These are phyloP conservation scores for Lactarius hatsudake DNA, from an alignment of 768 basidiomycete genomes.

Conservation along the genomic window DNA sequence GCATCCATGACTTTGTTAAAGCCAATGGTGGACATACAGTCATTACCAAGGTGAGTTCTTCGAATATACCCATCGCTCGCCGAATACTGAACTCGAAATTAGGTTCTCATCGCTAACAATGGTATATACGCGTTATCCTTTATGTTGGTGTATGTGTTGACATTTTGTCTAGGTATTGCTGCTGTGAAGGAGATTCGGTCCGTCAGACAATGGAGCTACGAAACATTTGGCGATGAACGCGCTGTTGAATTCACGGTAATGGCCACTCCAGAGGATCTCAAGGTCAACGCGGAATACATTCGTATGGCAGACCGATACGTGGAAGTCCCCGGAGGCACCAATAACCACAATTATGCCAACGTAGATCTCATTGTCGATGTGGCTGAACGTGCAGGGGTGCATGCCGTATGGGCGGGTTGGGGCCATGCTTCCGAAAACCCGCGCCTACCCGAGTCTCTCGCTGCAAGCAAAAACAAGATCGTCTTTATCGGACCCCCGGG, in stretches of 20 bases:
- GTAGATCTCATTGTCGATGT: slow-evolving; percentile 99
- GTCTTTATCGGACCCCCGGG: slow-evolving; percentile 99
- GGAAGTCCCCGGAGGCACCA: slow-evolving; percentile 96
- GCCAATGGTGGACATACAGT: slow-evolving; percentile 93
- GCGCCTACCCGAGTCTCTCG: slow-evolving; percentile 88
- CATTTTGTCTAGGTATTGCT: slow-evolving; percentile 72
- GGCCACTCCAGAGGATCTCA: slow-evolving; percentile 98
- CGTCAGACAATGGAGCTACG: slow-evolving; percentile 99
- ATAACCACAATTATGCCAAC: slow-evolving; percentile 99
- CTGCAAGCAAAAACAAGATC: slow-evolving; percentile 90
- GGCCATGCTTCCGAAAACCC: slow-evolving; percentile 99
- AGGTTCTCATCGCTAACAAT: slow-evolving; percentile 99
- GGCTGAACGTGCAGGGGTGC: slow-evolving; percentile 94
- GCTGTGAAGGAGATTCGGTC: slow-evolving; percentile 99
- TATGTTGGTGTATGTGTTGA: slow-evolving; percentile 1
- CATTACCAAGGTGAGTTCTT: slow-evolving; percentile 82
- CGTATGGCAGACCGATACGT: slow-evolving; percentile 99
- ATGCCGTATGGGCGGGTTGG: slow-evolving; percentile 99
- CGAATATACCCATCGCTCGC: background rate
- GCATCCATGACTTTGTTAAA: slow-evolving; percentile 88
- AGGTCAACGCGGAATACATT: slow-evolving; percentile 99
- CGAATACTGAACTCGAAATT: slow-evolving; percentile 13
- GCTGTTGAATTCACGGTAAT: slow-evolving; percentile 99
- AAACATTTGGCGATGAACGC: slow-evolving; percentile 95
- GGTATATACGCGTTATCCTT: slow-evolving; percentile 45